Base-by-base conservation (phyloP, 352 stramenopile genomes). In the Globisporangium heterothallicum region DNA sequence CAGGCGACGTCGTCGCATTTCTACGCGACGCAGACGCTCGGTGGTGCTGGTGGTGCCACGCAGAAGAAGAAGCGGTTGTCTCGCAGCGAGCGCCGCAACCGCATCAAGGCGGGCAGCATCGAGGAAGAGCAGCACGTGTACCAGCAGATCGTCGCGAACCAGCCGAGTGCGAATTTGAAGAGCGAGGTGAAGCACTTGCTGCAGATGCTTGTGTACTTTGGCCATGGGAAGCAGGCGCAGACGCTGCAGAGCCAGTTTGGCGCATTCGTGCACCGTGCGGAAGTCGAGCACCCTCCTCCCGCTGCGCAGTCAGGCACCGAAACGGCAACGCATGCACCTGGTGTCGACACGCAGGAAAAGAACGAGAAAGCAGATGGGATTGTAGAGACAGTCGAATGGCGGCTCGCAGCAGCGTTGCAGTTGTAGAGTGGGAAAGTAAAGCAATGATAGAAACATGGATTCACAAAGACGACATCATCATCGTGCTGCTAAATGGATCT, bases 91-190 rank as follows among this genome's bases (percentile, higher is more conserved):
- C 64, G 81, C 22, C 65, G 75, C 2, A 78, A 78, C 29, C 72
- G 78, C 41, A 80, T 92, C 58, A 83, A 86, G 27, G 64, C 85
- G 41, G 81, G 81, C 10, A 87, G 74, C 18, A 69, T 63, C 3
- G 78, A 92, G 40, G 81, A 92, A 42, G 78, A 89, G 48, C 56
- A 66, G 12, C 82, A 86, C 30, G 73, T 89, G 30, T 51, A 43
- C 6, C 61, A 79, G 59, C 69, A 87, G 53, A 54, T 84, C 25
- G 53, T 49, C 1, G 65, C 65, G 35, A 51, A 72, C 41, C 60
- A 59, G 26, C 78, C 75, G 19, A 83, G 63, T 24, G 53, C 58
- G 14, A 56, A 58, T 3, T 52, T 87, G 36, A 59, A 52, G 19
- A 54, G 35, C 21, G 72, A 86, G 9, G 62, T 72, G 24, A 53